These are phyloP conservation scores for Thraustotheca clavata DNA, from an alignment of 352 stramenopile genomes.

Conservation along the genomic window DNA sequence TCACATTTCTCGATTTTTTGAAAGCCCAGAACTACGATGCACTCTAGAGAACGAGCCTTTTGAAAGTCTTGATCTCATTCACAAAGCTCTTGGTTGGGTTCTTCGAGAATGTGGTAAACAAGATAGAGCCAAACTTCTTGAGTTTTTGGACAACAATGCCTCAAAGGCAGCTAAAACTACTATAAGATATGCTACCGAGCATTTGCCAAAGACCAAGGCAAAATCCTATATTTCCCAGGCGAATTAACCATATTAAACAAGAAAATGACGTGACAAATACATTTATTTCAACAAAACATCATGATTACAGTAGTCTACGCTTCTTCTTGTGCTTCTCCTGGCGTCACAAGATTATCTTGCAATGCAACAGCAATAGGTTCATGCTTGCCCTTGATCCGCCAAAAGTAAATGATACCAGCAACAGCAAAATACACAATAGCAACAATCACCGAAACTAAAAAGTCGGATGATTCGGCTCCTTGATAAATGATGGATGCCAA, in stretches of 20 bases:
- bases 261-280: too few relatives aligned
- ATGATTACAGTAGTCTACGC: too few relatives aligned
- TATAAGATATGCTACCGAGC: slow-evolving; percentile 25
- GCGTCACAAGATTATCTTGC: too few relatives aligned
- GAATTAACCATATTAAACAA: too few relatives aligned
- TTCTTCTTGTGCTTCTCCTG: too few relatives aligned
- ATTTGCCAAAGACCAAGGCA: slow-evolving; percentile 11
- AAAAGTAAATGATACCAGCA: slow-evolving; percentile 41
- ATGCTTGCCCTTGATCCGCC: too few relatives aligned
- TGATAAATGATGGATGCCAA: slow-evolving; percentile 66
- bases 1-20: slow-evolving; percentile 16
- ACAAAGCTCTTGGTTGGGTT: slow-evolving; percentile 25
- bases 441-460: slow-evolving; percentile 50
- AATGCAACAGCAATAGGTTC: too few relatives aligned
- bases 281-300: too few relatives aligned
- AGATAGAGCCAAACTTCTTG: neutral
- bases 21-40: neutral
- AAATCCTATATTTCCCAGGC: slow-evolving; percentile 2
- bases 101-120: slow-evolving; percentile 17
- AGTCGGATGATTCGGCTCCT: slow-evolving; percentile 41
- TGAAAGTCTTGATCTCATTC: slow-evolving; percentile 22
- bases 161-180: slow-evolving; percentile 17
- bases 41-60: slow-evolving; percentile 19
- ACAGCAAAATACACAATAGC: slow-evolving; percentile 43
- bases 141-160: slow-evolving; percentile 19